Percentiles rank a stretch among this genome's conserved stretches.
Evolutionary conservation across 176 grass and related monocot species (phyloP).

Genomic region (Rhynchospora pubera): DNA sequence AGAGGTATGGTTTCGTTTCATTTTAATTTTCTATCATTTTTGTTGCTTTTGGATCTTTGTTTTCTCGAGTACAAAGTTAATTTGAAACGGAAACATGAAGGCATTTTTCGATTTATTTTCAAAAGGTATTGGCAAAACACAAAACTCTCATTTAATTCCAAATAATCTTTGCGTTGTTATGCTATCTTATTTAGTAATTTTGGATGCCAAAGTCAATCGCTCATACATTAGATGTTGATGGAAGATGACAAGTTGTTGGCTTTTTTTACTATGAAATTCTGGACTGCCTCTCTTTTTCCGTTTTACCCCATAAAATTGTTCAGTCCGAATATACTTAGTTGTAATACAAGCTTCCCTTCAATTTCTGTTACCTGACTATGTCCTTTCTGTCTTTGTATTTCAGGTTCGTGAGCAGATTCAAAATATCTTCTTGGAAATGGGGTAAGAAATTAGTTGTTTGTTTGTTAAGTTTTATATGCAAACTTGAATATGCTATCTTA

Average conservation of each 20-base stretch:
- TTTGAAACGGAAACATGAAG: constrained; percentile 13
- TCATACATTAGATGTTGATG: too few species aligned
- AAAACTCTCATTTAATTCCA: too few species aligned
- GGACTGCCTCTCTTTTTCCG: background rate
- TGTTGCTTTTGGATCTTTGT: background rate
- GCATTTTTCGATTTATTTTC: background rate
- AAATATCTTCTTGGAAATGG: constrained; percentile 85
- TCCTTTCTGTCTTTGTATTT: constrained; percentile 2
- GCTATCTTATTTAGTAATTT: background rate
- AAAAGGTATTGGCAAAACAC: background rate
- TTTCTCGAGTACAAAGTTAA: background rate
- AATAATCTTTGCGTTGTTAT: background rate
- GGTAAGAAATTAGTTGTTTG: constrained; percentile 39
- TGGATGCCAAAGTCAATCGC: background rate
- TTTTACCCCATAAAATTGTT: background rate
- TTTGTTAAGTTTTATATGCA: background rate
- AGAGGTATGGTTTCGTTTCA: constrained; percentile 46
- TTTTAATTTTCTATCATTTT: background rate
- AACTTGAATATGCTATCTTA: too few species aligned
- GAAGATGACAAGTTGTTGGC: background rate
- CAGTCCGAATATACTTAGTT: background rate
- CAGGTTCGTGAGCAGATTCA: constrained; percentile 78
- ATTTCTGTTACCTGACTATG: background rate
- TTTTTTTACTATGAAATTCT: background rate
- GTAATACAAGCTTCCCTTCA: background rate